Base-by-base conservation (phyloP, 2,329 filamentous ascomycete genomes). In the Bipolaris bicolor region DNA sequence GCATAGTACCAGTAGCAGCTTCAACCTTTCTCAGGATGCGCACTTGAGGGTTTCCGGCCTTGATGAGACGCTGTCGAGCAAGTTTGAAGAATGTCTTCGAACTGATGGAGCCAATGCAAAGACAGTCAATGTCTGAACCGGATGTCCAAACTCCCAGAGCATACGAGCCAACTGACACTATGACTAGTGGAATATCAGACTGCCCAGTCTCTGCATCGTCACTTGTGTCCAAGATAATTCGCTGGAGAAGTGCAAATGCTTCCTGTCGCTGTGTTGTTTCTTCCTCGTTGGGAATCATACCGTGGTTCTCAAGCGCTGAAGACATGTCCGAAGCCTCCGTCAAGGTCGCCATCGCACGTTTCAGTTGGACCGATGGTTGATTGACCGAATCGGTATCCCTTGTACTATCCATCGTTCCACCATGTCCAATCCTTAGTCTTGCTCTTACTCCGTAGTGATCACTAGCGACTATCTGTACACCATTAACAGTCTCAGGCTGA, bases 101-200 rank as follows among this genome's bases (percentile, higher is more conserved):
- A 66, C 85, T 86, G 55, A 88, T 85, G 20, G 83, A 80, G 1
- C 87, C 86, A 59, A 90, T 84, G 62, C 83, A 88, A 5, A 90
- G 79, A 64, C 86, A 87, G 72, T 90, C 86, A 6, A 90, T 80
- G 63, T 89, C 86, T 1, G 87, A 90, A 0, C 79, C 70, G 1
- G 77, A 66, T 1, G 83, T 85, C 85, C 87, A 89, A 3, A 87
- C 83, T 9, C 83, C 84, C 3, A 90, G 76, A 3, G 83, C 85
- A 65, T 87, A 89, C 0, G 88, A 90, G 0, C 88, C 88, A n/a
- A 89, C 85, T 0, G 87, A 81, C 5, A 85, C 79, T 7, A 90
- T 67, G 1, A 86, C 76, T 36, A 88, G 75, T 1, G 80, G 69
- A 39, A 72, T 67, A 7, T 68, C 64, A 1, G 66, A 57, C 3